Evolutionary conservation across 257 asterid genomes (phyloP), one percentile per base, ranked within the genome.

Genomic region (Solanum commersonii): DNA sequence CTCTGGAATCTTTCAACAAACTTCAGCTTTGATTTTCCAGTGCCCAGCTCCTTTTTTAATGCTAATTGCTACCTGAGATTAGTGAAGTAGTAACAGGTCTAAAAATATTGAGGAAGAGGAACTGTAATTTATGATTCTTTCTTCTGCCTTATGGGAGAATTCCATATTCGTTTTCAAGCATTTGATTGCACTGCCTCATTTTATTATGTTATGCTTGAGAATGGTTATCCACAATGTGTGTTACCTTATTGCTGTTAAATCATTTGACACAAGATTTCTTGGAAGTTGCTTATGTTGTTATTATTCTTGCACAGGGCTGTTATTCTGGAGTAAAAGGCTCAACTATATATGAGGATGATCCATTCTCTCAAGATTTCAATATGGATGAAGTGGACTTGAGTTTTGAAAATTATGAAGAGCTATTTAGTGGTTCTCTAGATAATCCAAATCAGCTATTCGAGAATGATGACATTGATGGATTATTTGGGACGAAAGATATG

Each of bases 361-460:
- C 87, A 71, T 91, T 96, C 89, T 91, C 88, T 87, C 96, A 91
- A 84, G 93, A 91, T 89, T 92, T 92, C 86, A 91, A 87, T 87
- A 90, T 95, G 93, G 98, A 95, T 87, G 98, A 95, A 88, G 93
- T 92, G 87, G 97, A 94, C 90, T 78, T 94, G 27, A 92, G 91
- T 49, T 90, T 95, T 87, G 96, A 93, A 86, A 92, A 94, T 91
- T 96, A 95, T 67, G 97, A 95, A 60, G 98, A 95, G 83, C 89
- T 97, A 67, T 93, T 95, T 88, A 95, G 94, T 59, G 90, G 74
- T 70, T 93, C 93, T 87, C 92, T 93, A 71, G 91, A 91, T 84
- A 77, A 93, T 89, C 92, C 94, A 12, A 93, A 92, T 31, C 92
- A 88, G 85, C 94, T 93, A 88, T 92, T 94, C 34, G 92, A 89